A percentile compares a stretch with the other conserved stretches of the same genome.
phyloP scores from a whole-genome alignment of 1,139 yeast genomes.

The Lodderomyces orthopsilosis region DNA sequence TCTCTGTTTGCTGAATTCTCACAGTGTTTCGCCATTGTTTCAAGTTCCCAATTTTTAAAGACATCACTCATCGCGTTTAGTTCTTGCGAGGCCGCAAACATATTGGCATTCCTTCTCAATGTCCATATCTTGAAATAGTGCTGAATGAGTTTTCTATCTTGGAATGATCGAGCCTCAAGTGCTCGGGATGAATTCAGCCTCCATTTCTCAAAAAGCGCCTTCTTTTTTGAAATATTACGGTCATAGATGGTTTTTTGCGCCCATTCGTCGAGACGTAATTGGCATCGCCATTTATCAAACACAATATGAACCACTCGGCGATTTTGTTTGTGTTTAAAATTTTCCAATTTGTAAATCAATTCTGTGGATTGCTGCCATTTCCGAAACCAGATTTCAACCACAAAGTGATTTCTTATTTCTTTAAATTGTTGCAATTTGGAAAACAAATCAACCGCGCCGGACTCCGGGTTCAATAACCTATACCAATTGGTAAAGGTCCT shows the following conservation, averaged over 20 bases:
- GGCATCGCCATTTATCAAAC: not conserved
- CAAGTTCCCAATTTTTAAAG: not conserved
- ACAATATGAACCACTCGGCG: not conserved
- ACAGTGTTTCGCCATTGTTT: not conserved
- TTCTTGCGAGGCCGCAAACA: not conserved
- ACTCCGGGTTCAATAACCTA: not conserved
- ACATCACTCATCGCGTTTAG: not conserved
- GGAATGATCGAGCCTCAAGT: not conserved
- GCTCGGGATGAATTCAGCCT: not conserved
- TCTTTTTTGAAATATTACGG: not conserved
- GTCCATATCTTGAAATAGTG: not conserved
- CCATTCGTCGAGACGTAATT: not conserved
- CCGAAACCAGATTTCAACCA: constrained; percentile 14
- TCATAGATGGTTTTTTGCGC: not conserved
- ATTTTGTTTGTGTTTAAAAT: not conserved
- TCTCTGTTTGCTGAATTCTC: not conserved
- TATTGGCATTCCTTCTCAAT: not conserved
- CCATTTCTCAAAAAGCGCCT: constrained; percentile 5
- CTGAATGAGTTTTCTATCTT: not conserved
- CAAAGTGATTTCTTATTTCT: constrained; percentile 11
- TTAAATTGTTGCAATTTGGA: constrained; percentile 14
- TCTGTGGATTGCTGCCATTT: constrained; percentile 15
- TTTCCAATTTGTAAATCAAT: not conserved
- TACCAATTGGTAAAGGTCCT: not conserved
- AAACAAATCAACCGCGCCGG: constrained; percentile 6